phyloP scores from a whole-genome alignment of 805 yeast genomes.

The Teunomyces cretensis region DNA sequence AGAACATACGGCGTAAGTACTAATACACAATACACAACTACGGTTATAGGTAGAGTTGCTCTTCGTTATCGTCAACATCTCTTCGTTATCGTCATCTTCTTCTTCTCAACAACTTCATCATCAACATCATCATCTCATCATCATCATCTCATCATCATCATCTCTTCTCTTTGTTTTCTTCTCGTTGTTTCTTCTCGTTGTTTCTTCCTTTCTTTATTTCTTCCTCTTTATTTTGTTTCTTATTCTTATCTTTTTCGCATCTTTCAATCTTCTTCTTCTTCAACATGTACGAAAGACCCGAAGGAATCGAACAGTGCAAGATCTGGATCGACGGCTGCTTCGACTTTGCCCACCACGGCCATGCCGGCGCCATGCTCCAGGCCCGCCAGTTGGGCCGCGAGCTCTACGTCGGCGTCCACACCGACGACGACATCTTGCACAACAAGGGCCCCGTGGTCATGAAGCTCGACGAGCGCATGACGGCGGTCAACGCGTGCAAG shows the following conservation, averaged over 20 bases:
- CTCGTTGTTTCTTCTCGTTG: too few relatives aligned
- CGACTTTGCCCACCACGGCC: slow-evolving; percentile 96
- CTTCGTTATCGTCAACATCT: too few relatives aligned
- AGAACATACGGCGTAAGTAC: too few relatives aligned
- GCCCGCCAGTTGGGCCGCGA: slow-evolving; percentile 81
- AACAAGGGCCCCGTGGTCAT: slow-evolving; percentile 96
- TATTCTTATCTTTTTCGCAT: not conserved
- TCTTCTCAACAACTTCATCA: too few relatives aligned
- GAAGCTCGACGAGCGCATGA: slow-evolving; percentile 72
- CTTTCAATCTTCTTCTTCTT: not conserved
- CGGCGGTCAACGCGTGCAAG: slow-evolving; percentile 86
- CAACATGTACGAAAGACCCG: slow-evolving; percentile 40
- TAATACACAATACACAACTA: too few relatives aligned
- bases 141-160: too few relatives aligned
- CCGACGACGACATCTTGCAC: slow-evolving; percentile 76
- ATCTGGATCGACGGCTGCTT: slow-evolving; percentile 99
- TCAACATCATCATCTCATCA: too few relatives aligned
- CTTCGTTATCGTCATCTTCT: too few relatives aligned
- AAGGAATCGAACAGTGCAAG: slow-evolving; percentile 44
- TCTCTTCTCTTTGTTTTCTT: too few relatives aligned
- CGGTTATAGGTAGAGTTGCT: too few relatives aligned
- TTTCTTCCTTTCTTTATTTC: not conserved
- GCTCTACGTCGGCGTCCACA: slow-evolving; percentile 84
- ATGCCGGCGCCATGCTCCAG: slow-evolving; percentile 94
- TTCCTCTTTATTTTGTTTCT: too few relatives aligned